Percentiles rank a stretch among this genome's conserved stretches.
Conservation (phyloP, 169 alveolate species). For the Plasmodium relictum region DNA sequence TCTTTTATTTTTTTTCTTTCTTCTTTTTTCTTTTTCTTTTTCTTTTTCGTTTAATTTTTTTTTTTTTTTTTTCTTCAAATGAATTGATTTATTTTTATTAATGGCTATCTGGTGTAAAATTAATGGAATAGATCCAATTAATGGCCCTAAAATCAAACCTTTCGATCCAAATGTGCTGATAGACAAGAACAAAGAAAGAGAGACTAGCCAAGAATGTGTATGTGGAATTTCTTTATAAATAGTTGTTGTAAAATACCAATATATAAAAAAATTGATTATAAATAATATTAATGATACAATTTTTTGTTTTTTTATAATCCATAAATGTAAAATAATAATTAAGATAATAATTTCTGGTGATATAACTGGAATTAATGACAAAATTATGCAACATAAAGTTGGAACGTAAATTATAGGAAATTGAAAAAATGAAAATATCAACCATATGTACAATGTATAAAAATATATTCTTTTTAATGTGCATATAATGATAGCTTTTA, state of each 20-base stretch:
- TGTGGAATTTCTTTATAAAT: constrained; percentile 81
- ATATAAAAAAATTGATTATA: constrained; percentile 50
- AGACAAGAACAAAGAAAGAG: constrained; percentile 79
- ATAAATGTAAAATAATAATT: constrained; percentile 41
- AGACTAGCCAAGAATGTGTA: constrained; percentile 83
- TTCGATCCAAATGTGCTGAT: constrained; percentile 80
- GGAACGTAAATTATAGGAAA: constrained; percentile 84
- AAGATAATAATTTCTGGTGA: constrained; percentile 77
- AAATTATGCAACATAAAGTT: constrained; percentile 77
- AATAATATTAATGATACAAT: constrained; percentile 25
- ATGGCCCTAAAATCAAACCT: constrained; percentile 80
- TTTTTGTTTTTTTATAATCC: constrained; percentile 59
- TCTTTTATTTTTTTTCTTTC: neutral
- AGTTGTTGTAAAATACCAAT: constrained; percentile 79
- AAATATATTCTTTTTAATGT: constrained; percentile 78
- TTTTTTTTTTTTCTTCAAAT: neutral
- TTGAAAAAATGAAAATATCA: constrained; percentile 75
- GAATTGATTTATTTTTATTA: constrained; percentile 12
- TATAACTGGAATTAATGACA: constrained; percentile 79
- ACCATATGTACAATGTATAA: constrained; percentile 81
- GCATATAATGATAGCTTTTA: constrained; percentile 78
- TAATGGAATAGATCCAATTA: constrained; percentile 57
- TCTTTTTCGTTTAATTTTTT: neutral
- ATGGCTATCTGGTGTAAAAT: constrained; percentile 59
- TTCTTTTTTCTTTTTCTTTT: neutral